Evolutionary conservation across 139 green algal genomes (phyloP).

Genomic region (Micractinium sp.): DNA sequence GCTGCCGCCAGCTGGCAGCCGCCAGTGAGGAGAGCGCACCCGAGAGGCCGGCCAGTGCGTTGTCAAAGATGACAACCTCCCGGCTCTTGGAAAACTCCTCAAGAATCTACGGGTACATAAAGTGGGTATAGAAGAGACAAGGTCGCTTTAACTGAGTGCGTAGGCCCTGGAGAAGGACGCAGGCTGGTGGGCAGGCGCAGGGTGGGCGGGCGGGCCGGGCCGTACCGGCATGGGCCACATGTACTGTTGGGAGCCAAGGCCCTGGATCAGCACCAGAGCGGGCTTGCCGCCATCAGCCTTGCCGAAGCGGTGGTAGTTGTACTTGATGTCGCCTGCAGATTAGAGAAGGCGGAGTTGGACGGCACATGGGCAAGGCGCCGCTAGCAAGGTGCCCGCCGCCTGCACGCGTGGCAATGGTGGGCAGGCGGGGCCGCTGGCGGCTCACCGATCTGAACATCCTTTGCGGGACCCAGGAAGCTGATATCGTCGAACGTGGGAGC

Average conservation of each 20-base stretch:
- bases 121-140: neutral
- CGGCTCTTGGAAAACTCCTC: neutral
- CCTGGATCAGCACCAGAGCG: neutral
- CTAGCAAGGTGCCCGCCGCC: neutral
- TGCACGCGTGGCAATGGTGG: too few relatives aligned
- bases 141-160: neutral
- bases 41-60: neutral
- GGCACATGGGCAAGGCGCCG: too few relatives aligned
- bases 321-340: neutral
- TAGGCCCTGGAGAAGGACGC: neutral
- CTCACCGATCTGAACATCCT: neutral
- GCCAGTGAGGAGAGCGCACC: neutral
- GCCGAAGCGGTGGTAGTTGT: slow-evolving; percentile 1
- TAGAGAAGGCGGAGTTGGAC: neutral
- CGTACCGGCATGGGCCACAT: neutral
- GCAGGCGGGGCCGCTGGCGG: neutral
- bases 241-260: neutral
- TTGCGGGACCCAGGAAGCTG: neutral
- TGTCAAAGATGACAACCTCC: neutral
- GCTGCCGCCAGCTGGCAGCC: neutral
- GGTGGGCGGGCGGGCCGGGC: neutral
- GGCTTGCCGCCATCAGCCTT: neutral
- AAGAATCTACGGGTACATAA: neutral
- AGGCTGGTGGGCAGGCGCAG: neutral
- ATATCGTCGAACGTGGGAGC: neutral